These are phyloP conservation scores for Paramyrothecium roridum DNA, from an alignment of 2,329 filamentous ascomycete species.

Conservation along the genomic window DNA sequence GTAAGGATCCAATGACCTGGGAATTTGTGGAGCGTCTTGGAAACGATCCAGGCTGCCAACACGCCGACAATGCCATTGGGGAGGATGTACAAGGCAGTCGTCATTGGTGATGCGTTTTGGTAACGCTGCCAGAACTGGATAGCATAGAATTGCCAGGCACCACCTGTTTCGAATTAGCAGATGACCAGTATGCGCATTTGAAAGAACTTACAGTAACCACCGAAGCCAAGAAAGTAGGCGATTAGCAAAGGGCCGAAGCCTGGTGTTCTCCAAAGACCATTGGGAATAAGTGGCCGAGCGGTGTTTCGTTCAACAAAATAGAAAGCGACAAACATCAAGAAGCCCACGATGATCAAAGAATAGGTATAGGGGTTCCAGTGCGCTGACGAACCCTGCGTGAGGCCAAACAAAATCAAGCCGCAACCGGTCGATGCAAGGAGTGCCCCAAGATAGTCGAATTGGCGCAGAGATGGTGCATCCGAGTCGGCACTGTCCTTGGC, in stretches of 20 bases:
- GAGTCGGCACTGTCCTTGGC: constrained; percentile 1
- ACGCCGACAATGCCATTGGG: constrained; percentile 42
- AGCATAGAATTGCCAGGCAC: constrained; percentile 30
- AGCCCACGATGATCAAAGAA: constrained; percentile 49
- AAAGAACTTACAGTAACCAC: background rate
- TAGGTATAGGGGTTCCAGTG: constrained; percentile 57
- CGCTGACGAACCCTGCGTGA: constrained; percentile 57
- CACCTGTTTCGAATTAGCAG: constrained; percentile 8
- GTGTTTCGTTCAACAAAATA: constrained; percentile 46
- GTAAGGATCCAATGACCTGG: constrained; percentile 43
- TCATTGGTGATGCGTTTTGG: constrained; percentile 34
- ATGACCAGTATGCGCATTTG: background rate
- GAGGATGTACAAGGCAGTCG: constrained; percentile 38
- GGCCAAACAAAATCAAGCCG: constrained; percentile 39
- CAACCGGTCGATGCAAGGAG: constrained; percentile 37
- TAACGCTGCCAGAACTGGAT: constrained; percentile 33
- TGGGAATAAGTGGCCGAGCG: constrained; percentile 51
- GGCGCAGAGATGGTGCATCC: background rate
- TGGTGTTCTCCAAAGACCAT: constrained; percentile 23
- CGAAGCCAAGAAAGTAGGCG: constrained; percentile 1
- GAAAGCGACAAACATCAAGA: constrained; percentile 49
- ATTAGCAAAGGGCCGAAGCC: background rate
- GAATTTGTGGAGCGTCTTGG: constrained; percentile 39
- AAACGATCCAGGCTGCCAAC: constrained; percentile 41
- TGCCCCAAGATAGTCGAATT: constrained; percentile 3